Evolutionary conservation across 768 basidiomycete genomes (phyloP), one percentile per base, ranked within the genome.

Genomic region (Agrocybe praecox): DNA sequence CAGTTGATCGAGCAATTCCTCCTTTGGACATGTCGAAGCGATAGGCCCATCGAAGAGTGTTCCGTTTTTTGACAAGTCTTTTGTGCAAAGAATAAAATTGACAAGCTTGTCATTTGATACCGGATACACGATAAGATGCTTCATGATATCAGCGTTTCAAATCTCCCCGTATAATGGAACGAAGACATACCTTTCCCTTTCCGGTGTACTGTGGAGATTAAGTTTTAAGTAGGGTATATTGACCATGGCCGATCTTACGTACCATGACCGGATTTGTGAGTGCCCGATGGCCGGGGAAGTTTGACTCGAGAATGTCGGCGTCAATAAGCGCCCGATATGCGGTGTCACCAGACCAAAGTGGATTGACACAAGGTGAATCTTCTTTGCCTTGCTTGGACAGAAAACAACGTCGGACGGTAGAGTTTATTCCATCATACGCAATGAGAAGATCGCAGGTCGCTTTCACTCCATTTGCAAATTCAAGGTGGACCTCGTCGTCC

Each of bases 61-160:
- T 5, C 68, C 71, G 51, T 81, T 74, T 11, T 73, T 70, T 2
- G 65, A 58, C 0, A 40, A 49, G 42, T 68, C 64, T n/a, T 60
- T 58, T 7, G 32, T 70, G 43, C 80, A 75, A 4, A 76, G 79
- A 2, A 75, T 81, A 19, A 85, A 68, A 56, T 85, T 87, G 55
- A 86, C 71, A 22, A 74, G 65, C 51, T 69, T 69, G 8, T 80
- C 81, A 24, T 74, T 68, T 1, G 81, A 77, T 9, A 86, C 76
- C 0, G 81, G 76, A 21, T 46, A 53, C 10, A 44, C 32, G 8
- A 53, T 22, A 8, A 53, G 14, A 19, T 53, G 52, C 52, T 53
- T 14, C 36, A 17, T 23, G 33, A 53, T 12, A 45, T 45, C 19
- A 11, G 21, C 11, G 40, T 42, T 40, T n/a, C n/a, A n/a, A 49